Evolutionary conservation across 352 stramenopile genomes (phyloP).

Genomic region (Phytopythium montanum): DNA sequence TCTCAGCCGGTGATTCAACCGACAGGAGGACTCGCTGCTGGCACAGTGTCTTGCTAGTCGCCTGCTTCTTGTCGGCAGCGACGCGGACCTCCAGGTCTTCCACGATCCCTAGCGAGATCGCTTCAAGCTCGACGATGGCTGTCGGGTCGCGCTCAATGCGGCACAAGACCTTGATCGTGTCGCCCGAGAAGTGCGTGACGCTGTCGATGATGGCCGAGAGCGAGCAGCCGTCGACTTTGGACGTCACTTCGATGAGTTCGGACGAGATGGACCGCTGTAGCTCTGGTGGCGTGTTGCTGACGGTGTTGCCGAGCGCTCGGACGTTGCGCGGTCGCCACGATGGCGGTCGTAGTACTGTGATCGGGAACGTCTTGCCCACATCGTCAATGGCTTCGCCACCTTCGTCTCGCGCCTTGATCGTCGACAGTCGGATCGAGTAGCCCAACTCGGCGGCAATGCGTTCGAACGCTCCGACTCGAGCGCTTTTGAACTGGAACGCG

Average conservation of each 20-base stretch:
- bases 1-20: background rate
- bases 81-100: background rate
- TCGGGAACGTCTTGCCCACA: background rate
- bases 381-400: background rate
- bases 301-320: background rate
- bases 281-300: background rate
- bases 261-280: constrained; percentile 1
- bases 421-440: constrained; percentile 5
- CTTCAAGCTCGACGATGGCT: background rate
- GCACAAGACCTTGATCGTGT: constrained; percentile 3
- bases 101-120: background rate
- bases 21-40: background rate
- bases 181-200: constrained; percentile 2
- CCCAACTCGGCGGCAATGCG: constrained; percentile 8
- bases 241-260: background rate
- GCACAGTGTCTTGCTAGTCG: background rate
- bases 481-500: constrained; percentile 13
- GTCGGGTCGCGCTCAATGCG: constrained; percentile 1
- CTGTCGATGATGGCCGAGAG: constrained; percentile 6
- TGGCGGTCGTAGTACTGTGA: background rate
- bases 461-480: constrained; percentile 4
- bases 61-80: background rate
- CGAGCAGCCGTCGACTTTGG: background rate
- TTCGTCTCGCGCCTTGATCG: background rate
- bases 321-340: constrained; percentile 3